Evolutionary conservation across 2,329 filamentous ascomycete genomes (phyloP).

Genomic region (Aureobasidium melanogenum): DNA sequence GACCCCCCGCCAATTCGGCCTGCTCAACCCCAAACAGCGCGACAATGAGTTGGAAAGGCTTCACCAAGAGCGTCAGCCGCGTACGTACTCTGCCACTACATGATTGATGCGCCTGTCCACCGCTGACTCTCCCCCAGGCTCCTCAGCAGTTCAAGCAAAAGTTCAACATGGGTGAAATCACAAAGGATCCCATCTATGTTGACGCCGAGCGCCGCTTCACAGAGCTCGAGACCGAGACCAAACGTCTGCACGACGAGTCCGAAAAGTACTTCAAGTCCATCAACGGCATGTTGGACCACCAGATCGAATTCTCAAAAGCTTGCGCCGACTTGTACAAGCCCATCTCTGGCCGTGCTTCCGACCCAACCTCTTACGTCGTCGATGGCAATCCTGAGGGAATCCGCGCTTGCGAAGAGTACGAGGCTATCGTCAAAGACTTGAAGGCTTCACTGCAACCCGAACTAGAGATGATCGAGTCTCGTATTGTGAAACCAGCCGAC

Average conservation of each 20-base stretch:
- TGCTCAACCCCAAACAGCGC: conserved; percentile 8
- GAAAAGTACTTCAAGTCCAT: conserved; percentile 97
- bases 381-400: conserved; percentile 92
- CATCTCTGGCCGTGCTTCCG: conserved; percentile 90
- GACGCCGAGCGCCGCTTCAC: conserved; percentile 91
- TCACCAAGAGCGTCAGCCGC: conserved; percentile 80
- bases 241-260: conserved; percentile 92
- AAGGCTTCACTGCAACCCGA: conserved; percentile 84
- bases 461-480: conserved; percentile 91
- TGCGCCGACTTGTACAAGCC: conserved; percentile 97
- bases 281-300: conserved; percentile 93
- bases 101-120: conserved; percentile 80
- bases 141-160: conserved; percentile 85
- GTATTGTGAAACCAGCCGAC: conserved; percentile 85
- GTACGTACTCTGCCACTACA: conserved; percentile 53
- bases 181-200: conserved; percentile 88
- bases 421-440: conserved; percentile 79
- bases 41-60: conserved; percentile 92
- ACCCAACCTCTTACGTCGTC: conserved; percentile 71
- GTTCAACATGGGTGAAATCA: conserved; percentile 93
- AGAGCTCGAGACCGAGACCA: conserved; percentile 91
- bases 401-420: conserved; percentile 91
- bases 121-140: conserved; percentile 56
- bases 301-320: conserved; percentile 96
- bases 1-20: neutral